Base-by-base conservation (phyloP, 2,329 filamentous ascomycete genomes). In the Fusarium pseudonygamai region DNA sequence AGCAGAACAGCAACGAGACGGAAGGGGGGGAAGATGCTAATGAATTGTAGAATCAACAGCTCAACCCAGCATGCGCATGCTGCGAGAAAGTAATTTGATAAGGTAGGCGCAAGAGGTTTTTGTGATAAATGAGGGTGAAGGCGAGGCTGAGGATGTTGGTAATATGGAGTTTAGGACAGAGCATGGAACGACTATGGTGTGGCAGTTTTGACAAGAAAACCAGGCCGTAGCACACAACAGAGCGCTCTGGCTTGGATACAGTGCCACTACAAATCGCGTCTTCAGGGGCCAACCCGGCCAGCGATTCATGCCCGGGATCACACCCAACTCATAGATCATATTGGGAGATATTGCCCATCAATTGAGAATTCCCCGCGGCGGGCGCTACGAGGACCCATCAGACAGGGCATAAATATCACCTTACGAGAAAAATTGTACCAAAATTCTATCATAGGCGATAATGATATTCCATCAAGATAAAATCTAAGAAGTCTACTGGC, bases 141-240 rank as follows among this genome's bases (percentile, higher is more conserved):
- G 61, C 45, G 69, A 74, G 56, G 36, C 58, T 74, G 53, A 74
- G 42, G 36, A 72, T 64, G 67, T 60, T 74, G 67, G 57, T 49
- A 57, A 69, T 69, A n/a, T 34, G 55, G 42, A 57, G 46, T 58
- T 72, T 74, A 65, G 30, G 56, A 62, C 47, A 46, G 50, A 67
- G 67, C 56, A 43, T 58, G 57, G 61, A 67, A 28, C 24, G 40
- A 36, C 39, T 74, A 47, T 71, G 45, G 55, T 72, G 67, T 72
- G 72, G 62, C 63, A 53, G 49, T 36, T 71, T 73, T 59, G 56
- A 57, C 60, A 49, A 52, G 67, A 60, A 64, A 67, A 71, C 55
- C 62, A 67, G 59, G 59, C 28, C 37, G 45, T 36, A 58, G 67
- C 58, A 57, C 66, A 58, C 61, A 24, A 59, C 61, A 47, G 28